Evolutionary conservation across 176 grass and related monocot species (phyloP).

Genomic region (Carex scoparia): DNA sequence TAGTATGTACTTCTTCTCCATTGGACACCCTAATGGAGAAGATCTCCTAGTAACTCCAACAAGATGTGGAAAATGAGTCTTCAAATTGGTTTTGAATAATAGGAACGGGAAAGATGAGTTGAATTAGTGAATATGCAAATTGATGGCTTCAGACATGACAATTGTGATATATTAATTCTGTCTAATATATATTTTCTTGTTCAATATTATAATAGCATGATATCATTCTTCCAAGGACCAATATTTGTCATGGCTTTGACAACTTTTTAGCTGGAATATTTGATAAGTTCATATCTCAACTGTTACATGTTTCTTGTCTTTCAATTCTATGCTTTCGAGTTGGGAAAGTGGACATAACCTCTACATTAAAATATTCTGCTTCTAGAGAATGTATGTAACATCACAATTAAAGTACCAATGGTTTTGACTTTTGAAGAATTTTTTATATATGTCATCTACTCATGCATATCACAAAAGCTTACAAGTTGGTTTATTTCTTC

Average conservation of each 20-base stretch:
- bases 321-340: neutral
- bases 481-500: neutral
- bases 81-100: neutral
- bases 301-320: neutral
- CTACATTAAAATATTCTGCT: neutral
- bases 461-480: neutral
- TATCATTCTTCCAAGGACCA: neutral
- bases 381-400: conserved; percentile 1
- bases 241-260: neutral
- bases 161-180: neutral
- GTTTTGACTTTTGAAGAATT: conserved; percentile 1
- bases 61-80: neutral
- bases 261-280: neutral
- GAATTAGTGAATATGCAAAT: neutral
- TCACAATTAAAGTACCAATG: neutral
- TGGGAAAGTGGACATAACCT: neutral
- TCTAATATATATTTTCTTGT: neutral
- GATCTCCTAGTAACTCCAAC: neutral
- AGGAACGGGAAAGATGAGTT: neutral
- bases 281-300: neutral
- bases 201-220: neutral
- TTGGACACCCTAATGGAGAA: neutral
- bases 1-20: neutral
- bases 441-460: neutral
- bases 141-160: neutral